Conservation (phyloP, 352 stramenopile genomes). For the Phytophthora tubulina region DNA sequence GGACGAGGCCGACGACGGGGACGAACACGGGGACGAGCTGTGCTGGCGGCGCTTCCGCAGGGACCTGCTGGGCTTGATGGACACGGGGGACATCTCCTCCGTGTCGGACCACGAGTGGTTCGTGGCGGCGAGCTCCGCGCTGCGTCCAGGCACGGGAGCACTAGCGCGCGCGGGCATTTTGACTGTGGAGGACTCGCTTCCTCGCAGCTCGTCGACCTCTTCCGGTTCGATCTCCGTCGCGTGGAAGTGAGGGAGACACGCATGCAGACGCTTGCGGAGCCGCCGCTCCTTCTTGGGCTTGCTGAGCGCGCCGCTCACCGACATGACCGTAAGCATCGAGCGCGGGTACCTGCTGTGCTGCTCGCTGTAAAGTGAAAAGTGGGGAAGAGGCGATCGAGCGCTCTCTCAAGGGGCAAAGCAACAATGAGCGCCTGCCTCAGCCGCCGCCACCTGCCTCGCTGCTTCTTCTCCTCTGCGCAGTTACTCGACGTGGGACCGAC, state of each 20-base stretch:
- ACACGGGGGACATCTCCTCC: slow-evolving; percentile 46
- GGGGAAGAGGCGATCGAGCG: neutral
- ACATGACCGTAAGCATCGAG: slow-evolving; percentile 38
- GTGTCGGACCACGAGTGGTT: slow-evolving; percentile 59
- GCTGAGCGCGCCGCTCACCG: slow-evolving; percentile 16
- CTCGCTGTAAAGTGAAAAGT: slow-evolving; percentile 21
- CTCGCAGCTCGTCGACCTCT: slow-evolving; percentile 9
- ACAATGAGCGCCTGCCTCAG: slow-evolving; percentile 42
- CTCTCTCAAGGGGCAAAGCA: slow-evolving; percentile 17
- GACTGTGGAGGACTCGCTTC: slow-evolving; percentile 10
- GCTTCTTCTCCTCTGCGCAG: neutral
- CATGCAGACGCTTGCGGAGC: slow-evolving; percentile 41
- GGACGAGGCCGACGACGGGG: slow-evolving; percentile 31
- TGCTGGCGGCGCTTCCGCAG: slow-evolving; percentile 28
- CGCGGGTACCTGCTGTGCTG: neutral
- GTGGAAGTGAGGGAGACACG: slow-evolving; percentile 41
- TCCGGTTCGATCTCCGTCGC: slow-evolving; percentile 21
- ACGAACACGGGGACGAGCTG: slow-evolving; percentile 35
- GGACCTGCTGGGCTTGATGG: slow-evolving; percentile 22
- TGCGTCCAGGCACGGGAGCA: neutral
- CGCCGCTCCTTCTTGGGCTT: slow-evolving; percentile 28
- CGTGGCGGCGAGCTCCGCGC: slow-evolving; percentile 22
- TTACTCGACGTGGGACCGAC: slow-evolving; percentile 29
- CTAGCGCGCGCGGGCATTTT: slow-evolving; percentile 18
- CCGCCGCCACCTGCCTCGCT: slow-evolving; percentile 5